Percentiles rank a stretch among this genome's conserved stretches.
Conservation (phyloP, 257 asterid genomes). For the Solanum chilense region DNA sequence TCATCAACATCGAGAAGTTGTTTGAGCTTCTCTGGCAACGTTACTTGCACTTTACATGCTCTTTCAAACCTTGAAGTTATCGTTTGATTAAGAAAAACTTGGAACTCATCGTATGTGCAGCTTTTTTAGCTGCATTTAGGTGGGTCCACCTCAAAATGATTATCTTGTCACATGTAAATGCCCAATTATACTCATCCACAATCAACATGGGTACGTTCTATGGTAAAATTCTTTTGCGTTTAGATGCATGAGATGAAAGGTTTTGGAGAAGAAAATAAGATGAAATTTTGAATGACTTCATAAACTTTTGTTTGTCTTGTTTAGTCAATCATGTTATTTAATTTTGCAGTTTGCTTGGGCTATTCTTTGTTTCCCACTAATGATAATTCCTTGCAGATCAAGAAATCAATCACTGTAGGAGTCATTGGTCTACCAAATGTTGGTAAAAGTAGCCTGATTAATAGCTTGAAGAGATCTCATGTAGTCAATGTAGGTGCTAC, state of each 20-base stretch:
- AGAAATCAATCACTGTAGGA: constrained; percentile 86
- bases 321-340: neutral
- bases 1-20: neutral
- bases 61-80: neutral
- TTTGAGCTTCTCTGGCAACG: neutral
- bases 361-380: neutral
- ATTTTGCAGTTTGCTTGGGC: neutral
- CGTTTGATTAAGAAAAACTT: neutral
- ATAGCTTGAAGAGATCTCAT: constrained; percentile 82
- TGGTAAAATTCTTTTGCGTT: neutral
- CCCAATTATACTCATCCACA: neutral
- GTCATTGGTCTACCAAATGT: constrained; percentile 94
- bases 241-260: neutral
- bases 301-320: neutral
- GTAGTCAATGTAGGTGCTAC: constrained; percentile 90
- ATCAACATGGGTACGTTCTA: neutral
- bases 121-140: neutral
- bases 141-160: neutral
- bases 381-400: constrained; percentile 43
- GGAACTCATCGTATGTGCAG: neutral
- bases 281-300: neutral
- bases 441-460: constrained; percentile 92
- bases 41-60: neutral
- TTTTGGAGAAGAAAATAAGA: neutral
- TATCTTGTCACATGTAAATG: neutral